Conservation (phyloP, 1,284 basidiomycete species). For the Moesziomyces sp. region DNA sequence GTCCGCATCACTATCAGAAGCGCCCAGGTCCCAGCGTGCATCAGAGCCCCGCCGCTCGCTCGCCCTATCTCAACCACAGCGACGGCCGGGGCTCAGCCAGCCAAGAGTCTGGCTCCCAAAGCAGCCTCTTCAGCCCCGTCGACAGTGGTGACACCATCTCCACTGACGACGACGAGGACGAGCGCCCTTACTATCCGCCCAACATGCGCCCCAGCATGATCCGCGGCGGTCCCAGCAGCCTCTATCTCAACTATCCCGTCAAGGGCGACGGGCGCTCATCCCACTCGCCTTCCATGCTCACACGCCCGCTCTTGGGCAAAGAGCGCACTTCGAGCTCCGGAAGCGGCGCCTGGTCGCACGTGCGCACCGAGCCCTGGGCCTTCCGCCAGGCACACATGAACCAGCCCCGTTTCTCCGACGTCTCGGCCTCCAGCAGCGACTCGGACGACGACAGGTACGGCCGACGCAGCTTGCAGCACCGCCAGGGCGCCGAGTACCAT, state of each 20-base stretch:
- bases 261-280: slow-evolving; percentile 25
- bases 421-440: slow-evolving; percentile 39
- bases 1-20: slow-evolving; percentile 49
- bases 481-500: slow-evolving; percentile 13
- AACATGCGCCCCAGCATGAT: slow-evolving; percentile 51
- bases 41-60: slow-evolving; percentile 26
- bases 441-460: slow-evolving; percentile 38
- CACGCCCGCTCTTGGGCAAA: slow-evolving; percentile 25
- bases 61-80: slow-evolving; percentile 20
- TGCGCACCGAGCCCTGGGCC: slow-evolving; percentile 44
- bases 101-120: slow-evolving; percentile 40
- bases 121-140: slow-evolving; percentile 51
- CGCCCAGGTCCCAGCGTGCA: slow-evolving; percentile 33
- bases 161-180: slow-evolving; percentile 56
- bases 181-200: slow-evolving; percentile 47
- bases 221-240: slow-evolving; percentile 44
- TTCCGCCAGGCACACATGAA: slow-evolving; percentile 38
- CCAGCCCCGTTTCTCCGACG: slow-evolving; percentile 46
- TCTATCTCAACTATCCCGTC: slow-evolving; percentile 46
- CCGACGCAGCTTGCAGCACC: slow-evolving; percentile 17
- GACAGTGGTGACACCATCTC: slow-evolving; percentile 54
- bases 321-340: slow-evolving; percentile 37
- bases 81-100: slow-evolving; percentile 37
- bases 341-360: slow-evolving; percentile 37
- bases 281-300: slow-evolving; percentile 20